Base-by-base conservation (phyloP, 805 yeast genomes). In the Saturnispora sanitii region DNA sequence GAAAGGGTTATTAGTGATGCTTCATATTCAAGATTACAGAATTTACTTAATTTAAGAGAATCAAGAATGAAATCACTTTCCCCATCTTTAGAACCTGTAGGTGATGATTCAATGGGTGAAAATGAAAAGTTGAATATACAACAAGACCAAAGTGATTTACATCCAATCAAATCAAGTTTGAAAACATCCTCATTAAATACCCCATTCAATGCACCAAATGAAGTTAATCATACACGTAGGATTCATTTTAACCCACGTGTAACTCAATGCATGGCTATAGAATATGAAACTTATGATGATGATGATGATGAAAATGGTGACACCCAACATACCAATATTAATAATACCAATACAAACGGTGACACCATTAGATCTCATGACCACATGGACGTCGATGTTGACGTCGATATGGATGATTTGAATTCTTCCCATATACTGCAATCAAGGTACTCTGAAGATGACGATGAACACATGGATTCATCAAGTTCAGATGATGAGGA, bases 221-320 rank as follows among this genome's bases (percentile, higher is more conserved):
- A 11, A 20, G 25, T 27, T n/a, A 27, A 11, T 6, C 30, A 27
- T 12, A 69, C 64, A 49, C 74, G 94, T 45, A 94, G 75, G 51
- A 88, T 92, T 46, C 97, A 88, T 61, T 92, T 92, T 64, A 92
- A 82, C 58, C 94, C 86, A 56, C 77, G 87, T 40, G 99, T 92
- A 25, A 88, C 86, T 58, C 99, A 92, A 60, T 92, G 98, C 60
- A 78, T 84, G 46, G 88, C 95, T 0, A 57, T 88, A 9, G 77
- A 71, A 43, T 55, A 55, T 11, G 28, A 29, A 8, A 15, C 28
- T n/a, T 38, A 21, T 22, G 18, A 25, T 35, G 21, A 40, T 15
- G 35, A 29, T n/a, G 37, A 38, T 22, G 43, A 55, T 11, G 47
- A 43, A 20, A 38, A 59, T 19, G 16, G 16, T 33, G 27, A 30